These are phyloP conservation scores for Collybiopsis luxurians DNA, from an alignment of 768 basidiomycete species.

Conservation along the genomic window DNA sequence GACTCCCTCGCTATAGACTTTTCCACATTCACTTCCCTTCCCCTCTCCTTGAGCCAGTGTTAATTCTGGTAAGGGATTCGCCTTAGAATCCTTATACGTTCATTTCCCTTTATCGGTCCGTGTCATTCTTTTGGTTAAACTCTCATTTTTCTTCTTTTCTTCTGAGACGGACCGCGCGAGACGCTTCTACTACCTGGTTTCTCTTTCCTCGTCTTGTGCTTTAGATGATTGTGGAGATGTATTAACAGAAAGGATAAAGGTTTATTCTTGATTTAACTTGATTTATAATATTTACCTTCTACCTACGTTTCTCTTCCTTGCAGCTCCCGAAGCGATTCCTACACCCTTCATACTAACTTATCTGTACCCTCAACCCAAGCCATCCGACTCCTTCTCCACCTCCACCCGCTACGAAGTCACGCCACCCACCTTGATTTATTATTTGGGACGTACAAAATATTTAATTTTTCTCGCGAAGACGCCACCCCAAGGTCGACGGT, in stretches of 20 bases:
- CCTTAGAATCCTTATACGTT: neutral
- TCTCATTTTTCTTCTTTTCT: neutral
- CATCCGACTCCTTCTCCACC: too few relatives aligned
- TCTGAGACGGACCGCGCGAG: constrained; percentile 1
- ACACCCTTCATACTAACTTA: too few relatives aligned
- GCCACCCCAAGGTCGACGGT: too few relatives aligned
- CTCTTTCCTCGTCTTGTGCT: constrained; percentile 2
- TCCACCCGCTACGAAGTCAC: too few relatives aligned
- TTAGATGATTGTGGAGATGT: neutral
- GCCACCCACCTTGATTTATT: too few relatives aligned
- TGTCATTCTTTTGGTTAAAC: neutral
- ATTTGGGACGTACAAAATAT: too few relatives aligned
- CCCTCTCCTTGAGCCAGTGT: constrained; percentile 1
- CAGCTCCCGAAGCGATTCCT: too few relatives aligned
- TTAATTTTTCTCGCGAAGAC: too few relatives aligned
- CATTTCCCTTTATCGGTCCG: constrained; percentile 1
- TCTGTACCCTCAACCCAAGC: too few relatives aligned
- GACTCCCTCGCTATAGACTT: constrained; percentile 26
- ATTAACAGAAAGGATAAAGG: neutral
- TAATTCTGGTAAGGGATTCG: neutral
- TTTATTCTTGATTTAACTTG: neutral
- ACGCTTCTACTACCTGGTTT: neutral
- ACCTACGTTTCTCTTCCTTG: neutral
- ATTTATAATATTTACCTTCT: neutral
- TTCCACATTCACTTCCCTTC: constrained; percentile 29